Evolutionary conservation across 306 rosid species (phyloP), one percentile per base, ranked within the genome.

Genomic region (Casuarina glauca): DNA sequence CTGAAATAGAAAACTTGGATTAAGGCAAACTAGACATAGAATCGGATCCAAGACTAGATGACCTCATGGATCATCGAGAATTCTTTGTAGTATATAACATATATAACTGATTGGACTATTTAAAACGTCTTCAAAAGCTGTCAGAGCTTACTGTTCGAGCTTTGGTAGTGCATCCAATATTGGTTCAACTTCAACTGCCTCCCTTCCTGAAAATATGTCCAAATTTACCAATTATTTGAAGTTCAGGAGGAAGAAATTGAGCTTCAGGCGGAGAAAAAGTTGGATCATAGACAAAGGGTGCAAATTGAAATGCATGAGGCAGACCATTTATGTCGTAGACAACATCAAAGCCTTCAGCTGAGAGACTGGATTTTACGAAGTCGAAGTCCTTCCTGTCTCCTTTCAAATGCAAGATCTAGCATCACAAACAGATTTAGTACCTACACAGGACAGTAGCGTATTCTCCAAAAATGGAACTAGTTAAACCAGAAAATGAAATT

Each of bases 321-420:
- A 17, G 70, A 92, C 97, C 99, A 72, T 95, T 95, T 69, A 95
- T 95, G 85, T 95, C 99, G 9, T 95, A 95, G 71, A 95, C 99
- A 68, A 95, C 97, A 72, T 95, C 94, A 79, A 83, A 95, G 76
- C 97, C 97, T 79, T 89, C 66, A 46, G 90, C 93, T 9, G 99
- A 90, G 76, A 95, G 97, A 78, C 96, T 92, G 55, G 97, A 89
- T 84, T 87, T 95, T 13, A 92, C 99, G 81, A 89, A 92, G 1
- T 92, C 97, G 52, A 79, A 89, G 87, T 95, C 99, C 78, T 85
- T 73, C 78, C 99, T 92, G 84, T 95, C 97, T 73, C 99, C 97
- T 87, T 95, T 95, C 90, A 95, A 84, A 79, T 95, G 99, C 90
- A 86, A 79, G 71, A 95, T 84, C 99, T 95, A 85, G 38, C 55